These are phyloP conservation scores for Rhodomyrtus tomentosa DNA, from an alignment of 345 rosid species.

Conservation along the genomic window DNA sequence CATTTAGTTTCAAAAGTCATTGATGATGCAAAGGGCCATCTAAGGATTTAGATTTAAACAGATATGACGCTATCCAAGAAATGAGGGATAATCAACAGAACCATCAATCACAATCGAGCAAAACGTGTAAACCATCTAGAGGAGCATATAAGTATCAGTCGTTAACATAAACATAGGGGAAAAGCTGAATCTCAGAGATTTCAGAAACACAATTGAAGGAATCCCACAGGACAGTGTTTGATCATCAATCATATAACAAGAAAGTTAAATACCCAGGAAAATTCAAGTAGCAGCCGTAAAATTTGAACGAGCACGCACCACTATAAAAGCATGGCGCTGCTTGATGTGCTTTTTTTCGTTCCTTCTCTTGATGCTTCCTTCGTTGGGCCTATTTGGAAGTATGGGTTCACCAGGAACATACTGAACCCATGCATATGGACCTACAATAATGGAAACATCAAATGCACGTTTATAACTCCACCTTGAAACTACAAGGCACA, in stretches of 20 bases:
- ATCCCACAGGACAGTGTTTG: neutral
- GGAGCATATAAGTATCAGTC: neutral
- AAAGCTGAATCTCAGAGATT: neutral
- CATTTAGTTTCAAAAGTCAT: neutral
- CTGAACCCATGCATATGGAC: conserved; percentile 76
- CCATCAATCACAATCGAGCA: neutral
- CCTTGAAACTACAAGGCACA: neutral
- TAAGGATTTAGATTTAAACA: neutral
- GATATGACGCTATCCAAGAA: neutral
- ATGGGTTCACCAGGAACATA: conserved; percentile 72
- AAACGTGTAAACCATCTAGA: neutral
- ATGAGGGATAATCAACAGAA: neutral
- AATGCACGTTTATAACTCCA: neutral
- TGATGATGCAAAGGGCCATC: neutral
- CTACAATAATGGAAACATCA: conserved; percentile 26
- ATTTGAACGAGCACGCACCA: conserved; percentile 15
- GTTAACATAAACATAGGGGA: neutral
- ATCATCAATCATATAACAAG: neutral
- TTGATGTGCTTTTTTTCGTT: conserved; percentile 72
- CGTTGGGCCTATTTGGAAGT: conserved; percentile 61
- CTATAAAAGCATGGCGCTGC: conserved; percentile 49
- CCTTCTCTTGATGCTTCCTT: conserved; percentile 70
- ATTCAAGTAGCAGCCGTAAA: neutral
- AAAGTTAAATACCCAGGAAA: neutral
- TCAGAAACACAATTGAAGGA: neutral